These are phyloP conservation scores for Bretziella fagacearum DNA, from an alignment of 2,329 filamentous ascomycete species.

Conservation along the genomic window DNA sequence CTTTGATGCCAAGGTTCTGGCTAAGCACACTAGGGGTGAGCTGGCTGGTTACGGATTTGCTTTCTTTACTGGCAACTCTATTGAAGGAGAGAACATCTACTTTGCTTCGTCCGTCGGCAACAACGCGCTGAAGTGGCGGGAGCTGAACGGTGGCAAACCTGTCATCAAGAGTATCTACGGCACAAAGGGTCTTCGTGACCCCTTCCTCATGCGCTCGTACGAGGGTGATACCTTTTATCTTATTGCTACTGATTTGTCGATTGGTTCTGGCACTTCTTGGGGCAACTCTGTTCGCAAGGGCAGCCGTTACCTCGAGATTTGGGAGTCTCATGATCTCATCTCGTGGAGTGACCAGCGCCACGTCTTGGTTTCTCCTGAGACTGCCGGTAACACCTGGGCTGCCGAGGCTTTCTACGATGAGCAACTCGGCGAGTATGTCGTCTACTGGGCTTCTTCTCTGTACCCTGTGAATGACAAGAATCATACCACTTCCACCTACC, in stretches of 20 bases:
- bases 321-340: constrained; percentile 33
- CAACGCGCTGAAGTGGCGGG: constrained; percentile 33
- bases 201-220: constrained; percentile 33
- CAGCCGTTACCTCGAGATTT: constrained; percentile 34
- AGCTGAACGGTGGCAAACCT: constrained; percentile 31
- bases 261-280: constrained; percentile 37
- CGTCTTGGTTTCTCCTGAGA: constrained; percentile 30
- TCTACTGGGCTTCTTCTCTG: constrained; percentile 30
- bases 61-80: constrained; percentile 32
- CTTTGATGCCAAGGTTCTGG: constrained; percentile 22
- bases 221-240: constrained; percentile 35
- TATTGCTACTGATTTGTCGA: constrained; percentile 35
- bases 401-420: constrained; percentile 34
- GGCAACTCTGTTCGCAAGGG: constrained; percentile 29
- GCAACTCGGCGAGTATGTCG: constrained; percentile 25
- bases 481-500: constrained; percentile 29
- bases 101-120: constrained; percentile 35
- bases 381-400: constrained; percentile 37
- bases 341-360: constrained; percentile 36
- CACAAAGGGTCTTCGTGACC: constrained; percentile 34
- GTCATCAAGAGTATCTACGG: constrained; percentile 29
- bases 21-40: constrained; percentile 20
- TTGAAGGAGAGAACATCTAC: constrained; percentile 34
- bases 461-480: constrained; percentile 26
- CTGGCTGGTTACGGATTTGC: constrained; percentile 33